Evolutionary conservation across 768 basidiomycete species (phyloP), one percentile per base, ranked within the genome.

Genomic region (Collybiopsis luxurians): DNA sequence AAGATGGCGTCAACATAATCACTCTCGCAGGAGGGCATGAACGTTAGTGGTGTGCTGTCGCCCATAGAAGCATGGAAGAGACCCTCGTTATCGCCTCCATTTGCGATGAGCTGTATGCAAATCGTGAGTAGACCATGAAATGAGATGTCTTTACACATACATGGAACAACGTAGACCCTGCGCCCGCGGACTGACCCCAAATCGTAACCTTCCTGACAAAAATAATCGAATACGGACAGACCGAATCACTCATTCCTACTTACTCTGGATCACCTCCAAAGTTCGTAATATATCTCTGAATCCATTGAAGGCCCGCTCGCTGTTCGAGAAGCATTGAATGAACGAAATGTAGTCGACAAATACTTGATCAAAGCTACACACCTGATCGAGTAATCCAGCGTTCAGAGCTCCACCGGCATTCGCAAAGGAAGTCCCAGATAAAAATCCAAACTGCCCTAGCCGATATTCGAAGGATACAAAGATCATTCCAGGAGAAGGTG

Each of bases 401-500:
- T 78, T 78, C 28, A 73, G 50, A 21, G 56, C 52, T 23, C 76
- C 75, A 59, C 67, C 61, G n/a, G 61, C 61, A 15, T 63, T 28
- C 42, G 24, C 31, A 23, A 19, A 28, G 45, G 49, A 31, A 2
- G 9, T 27, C 67, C 56, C 59, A 71, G 75, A 73, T 1, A 77
- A 64, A 57, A 77, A 77, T 1, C 75, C 75, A 47, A 76, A 74
- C 49, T 73, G 72, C 7, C 76, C 74, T 3, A 78, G 59, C 4
- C 76, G 70, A 60, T 78, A 77, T 58, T 74, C 72, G 45, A 78
- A 75, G 1, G 77, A 71, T 1, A 72, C 74, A 55, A 76, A 76
- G 11, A 78, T 69, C 56, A 76, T 56, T 21, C 73, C 73, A 38
- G 64, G 57, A 9, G 63, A 53, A 15, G 71, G 70, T 3, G 70